These are phyloP conservation scores for Rosa lucieae DNA, from an alignment of 306 rosid species.

Conservation along the genomic window DNA sequence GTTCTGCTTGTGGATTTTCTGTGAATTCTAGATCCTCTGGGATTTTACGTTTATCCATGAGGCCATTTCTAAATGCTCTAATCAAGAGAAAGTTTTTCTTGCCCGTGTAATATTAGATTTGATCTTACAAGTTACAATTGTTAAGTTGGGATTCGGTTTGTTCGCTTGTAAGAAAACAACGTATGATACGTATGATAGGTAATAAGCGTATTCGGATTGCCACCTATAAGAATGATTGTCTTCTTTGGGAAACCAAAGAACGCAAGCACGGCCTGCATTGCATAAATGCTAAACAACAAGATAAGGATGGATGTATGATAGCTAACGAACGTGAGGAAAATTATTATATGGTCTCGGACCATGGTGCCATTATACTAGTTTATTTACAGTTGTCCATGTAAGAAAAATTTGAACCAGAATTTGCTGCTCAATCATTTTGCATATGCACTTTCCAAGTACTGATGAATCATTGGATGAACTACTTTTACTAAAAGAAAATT, in stretches of 20 bases:
- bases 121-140: background rate
- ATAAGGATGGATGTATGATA: background rate
- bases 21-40: background rate
- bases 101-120: background rate
- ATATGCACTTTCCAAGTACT: background rate
- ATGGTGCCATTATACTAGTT: background rate
- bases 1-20: background rate
- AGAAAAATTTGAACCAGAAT: background rate
- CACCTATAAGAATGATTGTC: background rate
- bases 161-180: background rate
- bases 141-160: background rate
- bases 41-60: background rate
- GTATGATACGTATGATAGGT: background rate
- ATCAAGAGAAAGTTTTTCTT: background rate
- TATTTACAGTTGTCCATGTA: too few species aligned
- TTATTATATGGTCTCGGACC: too few species aligned
- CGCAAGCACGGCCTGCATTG: background rate
- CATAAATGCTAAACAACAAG: background rate
- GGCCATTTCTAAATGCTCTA: background rate
- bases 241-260: background rate
- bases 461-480: background rate
- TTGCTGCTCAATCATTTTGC: background rate
- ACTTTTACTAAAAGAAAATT: background rate
- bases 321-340: background rate
- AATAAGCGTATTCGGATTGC: background rate